These are phyloP conservation scores for Cicer chorassanicum DNA, from an alignment of 306 rosid species.

Conservation along the genomic window DNA sequence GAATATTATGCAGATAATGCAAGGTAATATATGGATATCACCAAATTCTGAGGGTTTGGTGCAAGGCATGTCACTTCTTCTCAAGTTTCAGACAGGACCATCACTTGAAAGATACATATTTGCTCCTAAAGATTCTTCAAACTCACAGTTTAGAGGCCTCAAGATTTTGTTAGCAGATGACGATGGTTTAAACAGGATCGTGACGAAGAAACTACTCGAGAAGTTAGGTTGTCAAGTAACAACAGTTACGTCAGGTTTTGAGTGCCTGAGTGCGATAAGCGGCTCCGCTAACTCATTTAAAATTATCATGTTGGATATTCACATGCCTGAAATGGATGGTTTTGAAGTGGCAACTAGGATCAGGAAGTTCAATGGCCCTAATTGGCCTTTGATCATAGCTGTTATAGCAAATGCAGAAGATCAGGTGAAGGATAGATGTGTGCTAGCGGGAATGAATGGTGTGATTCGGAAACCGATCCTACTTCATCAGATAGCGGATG, in stretches of 20 bases:
- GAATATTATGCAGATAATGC: constrained; percentile 78
- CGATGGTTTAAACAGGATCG: constrained; percentile 68
- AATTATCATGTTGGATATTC: constrained; percentile 71
- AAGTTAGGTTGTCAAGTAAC: constrained; percentile 79
- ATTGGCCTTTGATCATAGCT: constrained; percentile 77
- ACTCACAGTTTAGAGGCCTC: constrained; percentile 63
- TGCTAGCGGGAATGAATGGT: constrained; percentile 78
- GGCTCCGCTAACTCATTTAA: constrained; percentile 51
- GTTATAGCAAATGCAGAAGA: constrained; percentile 73
- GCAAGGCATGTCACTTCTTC: constrained; percentile 75
- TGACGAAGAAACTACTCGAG: constrained; percentile 83
- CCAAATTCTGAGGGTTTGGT: constrained; percentile 57
- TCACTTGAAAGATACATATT: constrained; percentile 50
- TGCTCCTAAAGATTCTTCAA: constrained; percentile 49
- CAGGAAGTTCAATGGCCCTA: constrained; percentile 58
- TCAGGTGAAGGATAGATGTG: constrained; percentile 68
- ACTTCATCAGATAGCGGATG: constrained; percentile 66
- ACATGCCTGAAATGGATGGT: constrained; percentile 91
- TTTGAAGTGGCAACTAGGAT: constrained; percentile 72
- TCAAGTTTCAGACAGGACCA: constrained; percentile 61
- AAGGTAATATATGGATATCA: constrained; percentile 75
- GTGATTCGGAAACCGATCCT: constrained; percentile 72
- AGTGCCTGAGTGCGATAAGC: constrained; percentile 61
- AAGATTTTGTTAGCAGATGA: constrained; percentile 68
- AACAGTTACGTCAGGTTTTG: constrained; percentile 73